Base-by-base conservation (phyloP, 768 basidiomycete genomes). In the Podaxis pistillaris region DNA sequence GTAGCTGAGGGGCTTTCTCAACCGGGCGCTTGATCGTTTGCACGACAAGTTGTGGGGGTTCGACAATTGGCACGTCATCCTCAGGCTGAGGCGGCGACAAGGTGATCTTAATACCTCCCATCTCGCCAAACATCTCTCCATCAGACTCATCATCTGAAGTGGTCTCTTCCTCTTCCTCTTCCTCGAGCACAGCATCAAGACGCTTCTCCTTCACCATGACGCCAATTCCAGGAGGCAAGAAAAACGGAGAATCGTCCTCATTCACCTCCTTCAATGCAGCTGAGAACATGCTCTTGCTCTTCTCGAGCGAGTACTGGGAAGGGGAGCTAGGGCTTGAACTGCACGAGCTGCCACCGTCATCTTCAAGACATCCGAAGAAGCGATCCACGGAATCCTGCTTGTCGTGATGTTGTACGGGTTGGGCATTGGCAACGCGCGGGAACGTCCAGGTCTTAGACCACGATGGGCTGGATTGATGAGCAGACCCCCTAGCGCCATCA, bases 361-460 rank as follows among this genome's bases (percentile, higher is more conserved):
- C 81, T 57, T 88, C 86, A 41, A 85, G 74, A 64, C 90, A 93
- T 47, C 83, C 86, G 67, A 93, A 93, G 81, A 93, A 93, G 37
- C 79, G 81, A 70, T 93, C 91, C 8, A 89, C 77, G n/a, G 86
- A 83, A 19, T 84, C 80, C 58, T 67, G 65, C 50, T 70, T 72
- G 5, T 64, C 60, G 9, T 72, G 63, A 1, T n/a, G 37, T 7
- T 41, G 57, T 22, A 38, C 50, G 7, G 33, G 3, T 2, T 28
- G 53, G 8, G 49, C 38, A 17, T 58, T 41, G n/a, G 40, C 38
- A 28, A 22, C 46, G 4, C 59, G 66, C 1, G 85, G 85, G 72
- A 91, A 92, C 0, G 87, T 86, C 90, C 90, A 91, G 0, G 79
- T 79, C 73, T 83, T 86, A n/a, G 84, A 84, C 24, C 90, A 78